Conservation (phyloP, 305 asterid genomes). For the Solanum aculeatissimum region DNA sequence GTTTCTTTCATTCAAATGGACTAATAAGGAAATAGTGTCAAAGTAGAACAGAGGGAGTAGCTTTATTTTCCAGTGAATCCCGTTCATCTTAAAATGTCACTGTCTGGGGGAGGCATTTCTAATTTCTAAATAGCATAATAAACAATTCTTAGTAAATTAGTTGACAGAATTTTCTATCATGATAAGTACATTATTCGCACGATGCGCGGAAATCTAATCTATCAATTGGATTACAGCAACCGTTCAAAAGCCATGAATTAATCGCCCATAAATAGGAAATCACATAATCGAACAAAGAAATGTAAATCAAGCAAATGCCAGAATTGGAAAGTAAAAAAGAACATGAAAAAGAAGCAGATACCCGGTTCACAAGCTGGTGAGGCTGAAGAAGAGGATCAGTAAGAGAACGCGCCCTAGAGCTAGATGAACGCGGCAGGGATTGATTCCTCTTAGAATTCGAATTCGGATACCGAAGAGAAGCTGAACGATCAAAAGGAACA, state of each 20-base stretch:
- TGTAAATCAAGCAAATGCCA: background rate
- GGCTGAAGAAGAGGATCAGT: conserved; percentile 94
- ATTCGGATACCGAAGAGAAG: conserved; percentile 65
- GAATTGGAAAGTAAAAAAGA: background rate
- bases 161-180: background rate
- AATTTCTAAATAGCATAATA: background rate
- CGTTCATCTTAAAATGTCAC: background rate
- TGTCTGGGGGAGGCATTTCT: background rate
- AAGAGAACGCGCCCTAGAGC: conserved; percentile 79
- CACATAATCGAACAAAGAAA: background rate
- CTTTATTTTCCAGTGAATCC: background rate
- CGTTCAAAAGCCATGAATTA: background rate
- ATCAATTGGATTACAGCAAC: background rate
- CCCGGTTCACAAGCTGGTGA: conserved; percentile 91
- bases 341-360: background rate
- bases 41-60: background rate
- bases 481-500: conserved; percentile 68
- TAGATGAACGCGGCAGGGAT: conserved; percentile 70
- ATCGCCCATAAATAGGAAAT: background rate
- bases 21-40: background rate
- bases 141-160: background rate
- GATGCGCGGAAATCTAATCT: background rate
- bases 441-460: conserved; percentile 48
- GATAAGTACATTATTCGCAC: background rate
- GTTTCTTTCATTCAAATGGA: background rate